Evolutionary conservation across 495 filamentous ascomycete genomes (phyloP).

Genomic region (Aspergillus ostianus): DNA sequence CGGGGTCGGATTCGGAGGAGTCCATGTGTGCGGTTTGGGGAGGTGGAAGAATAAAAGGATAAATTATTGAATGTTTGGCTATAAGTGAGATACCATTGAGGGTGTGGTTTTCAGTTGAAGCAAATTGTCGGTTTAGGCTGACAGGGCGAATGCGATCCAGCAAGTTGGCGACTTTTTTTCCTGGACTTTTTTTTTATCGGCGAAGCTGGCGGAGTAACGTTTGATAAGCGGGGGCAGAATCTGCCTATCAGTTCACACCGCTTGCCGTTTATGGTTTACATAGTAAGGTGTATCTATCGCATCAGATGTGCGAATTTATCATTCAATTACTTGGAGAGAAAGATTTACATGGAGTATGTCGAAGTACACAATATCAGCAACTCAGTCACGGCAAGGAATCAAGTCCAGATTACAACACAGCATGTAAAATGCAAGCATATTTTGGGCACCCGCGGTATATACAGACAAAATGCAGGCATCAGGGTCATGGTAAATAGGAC

Average conservation of each 20-base stretch:
- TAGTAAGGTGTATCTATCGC: neutral
- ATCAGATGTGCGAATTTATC: too few relatives aligned
- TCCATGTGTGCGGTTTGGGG: constrained; percentile 18
- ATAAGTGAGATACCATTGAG: neutral
- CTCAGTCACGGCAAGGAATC: neutral
- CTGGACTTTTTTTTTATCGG: constrained; percentile 7
- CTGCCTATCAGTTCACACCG: constrained; percentile 5
- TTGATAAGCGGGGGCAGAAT: constrained; percentile 14
- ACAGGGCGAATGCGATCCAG: neutral
- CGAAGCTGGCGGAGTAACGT: constrained; percentile 8
- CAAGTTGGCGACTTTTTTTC: neutral
- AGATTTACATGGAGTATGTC: too few relatives aligned
- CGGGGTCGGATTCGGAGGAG: constrained; percentile 46
- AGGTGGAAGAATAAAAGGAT: neutral
- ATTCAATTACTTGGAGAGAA: too few relatives aligned
- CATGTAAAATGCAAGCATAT: constrained; percentile 3
- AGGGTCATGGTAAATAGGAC: constrained; percentile 1
- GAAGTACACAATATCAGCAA: too few relatives aligned
- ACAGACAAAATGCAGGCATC: constrained; percentile 7
- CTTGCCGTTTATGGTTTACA: neutral
- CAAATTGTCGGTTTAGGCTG: neutral
- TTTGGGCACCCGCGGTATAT: constrained; percentile 12
- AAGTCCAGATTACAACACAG: neutral
- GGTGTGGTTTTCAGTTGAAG: neutral
- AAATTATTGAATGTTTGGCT: neutral